Evolutionary conservation across 352 stramenopile genomes (phyloP).

Genomic region (Pythium oligandrum): DNA sequence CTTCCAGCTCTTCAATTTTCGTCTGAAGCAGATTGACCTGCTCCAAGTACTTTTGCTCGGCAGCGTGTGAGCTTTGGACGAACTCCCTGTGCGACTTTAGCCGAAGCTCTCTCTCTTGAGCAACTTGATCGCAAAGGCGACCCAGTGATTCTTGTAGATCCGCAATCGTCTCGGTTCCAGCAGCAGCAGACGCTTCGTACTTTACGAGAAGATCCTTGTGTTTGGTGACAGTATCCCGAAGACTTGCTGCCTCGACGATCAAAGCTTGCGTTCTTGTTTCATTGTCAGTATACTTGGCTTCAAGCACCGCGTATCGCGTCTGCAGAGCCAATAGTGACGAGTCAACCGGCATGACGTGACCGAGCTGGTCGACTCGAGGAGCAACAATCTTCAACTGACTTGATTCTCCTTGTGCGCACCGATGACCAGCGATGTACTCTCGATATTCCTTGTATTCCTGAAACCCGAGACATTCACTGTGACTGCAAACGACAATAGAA

Average conservation of each 20-base stretch:
- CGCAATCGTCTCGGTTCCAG: conserved; percentile 36
- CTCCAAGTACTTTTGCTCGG: no score
- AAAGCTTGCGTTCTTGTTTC: conserved; percentile 9
- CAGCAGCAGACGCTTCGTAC: conserved; percentile 28
- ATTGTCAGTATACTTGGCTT: conserved; percentile 12
- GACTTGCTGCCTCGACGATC: conserved; percentile 2
- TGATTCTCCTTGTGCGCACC: not conserved
- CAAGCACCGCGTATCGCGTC: conserved; percentile 5
- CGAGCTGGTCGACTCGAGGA: not conserved
- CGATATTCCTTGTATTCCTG: conserved; percentile 10
- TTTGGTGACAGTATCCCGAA: not conserved
- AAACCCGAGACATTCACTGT: conserved; percentile 7
- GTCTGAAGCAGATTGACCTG: no score
- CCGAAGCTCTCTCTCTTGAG: no score
- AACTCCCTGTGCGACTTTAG: no score
- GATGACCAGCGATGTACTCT: conserved; percentile 2
- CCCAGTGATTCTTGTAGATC: conserved; percentile 33
- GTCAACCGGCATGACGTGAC: not conserved
- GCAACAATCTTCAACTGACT: not conserved
- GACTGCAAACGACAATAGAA: not conserved
- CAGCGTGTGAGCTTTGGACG: no score
- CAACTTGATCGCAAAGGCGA: conserved; percentile 24
- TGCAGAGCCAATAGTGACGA: not conserved
- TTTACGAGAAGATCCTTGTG: conserved; percentile 19
- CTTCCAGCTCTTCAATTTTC: no score